Base-by-base conservation (phyloP, 352 stramenopile species). In the Phytophthora crassamura region DNA sequence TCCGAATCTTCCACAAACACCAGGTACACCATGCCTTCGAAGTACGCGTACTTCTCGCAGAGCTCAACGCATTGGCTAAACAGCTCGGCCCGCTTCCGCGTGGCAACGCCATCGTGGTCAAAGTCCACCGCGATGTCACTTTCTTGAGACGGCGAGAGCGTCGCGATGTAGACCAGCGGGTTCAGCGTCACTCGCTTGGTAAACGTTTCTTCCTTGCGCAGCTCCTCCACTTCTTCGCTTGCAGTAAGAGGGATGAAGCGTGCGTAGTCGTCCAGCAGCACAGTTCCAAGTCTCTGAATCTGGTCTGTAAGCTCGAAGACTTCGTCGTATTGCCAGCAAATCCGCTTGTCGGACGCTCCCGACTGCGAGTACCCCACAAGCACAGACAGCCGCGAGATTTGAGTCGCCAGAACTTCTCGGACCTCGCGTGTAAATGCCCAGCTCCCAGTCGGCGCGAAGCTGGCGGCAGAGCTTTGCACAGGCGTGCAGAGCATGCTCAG, bases 21-120 rank as follows among this genome's bases (percentile, higher is more conserved):
- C 11, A 96, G 43, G 59, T 86, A 92, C 16, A 90, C 78, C 83
- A 96, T 94, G 33, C 81, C 84, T 76, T 96, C 86, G 38, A 85
- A 93, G 67, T 93, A 96, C n/a, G 58, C 45, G 53, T 91, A 90
- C 57, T 80, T 82, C 56, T 94, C 84, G 10, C 76, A 77, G 3
- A 93, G 67, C 36, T 81, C 69, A 16, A 91, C 80, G 42, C 82
- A 89, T 11, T 80, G 59, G 7, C 38, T 64, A 34, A 93, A 88
- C 5, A 92, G 62, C 8, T 87, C 78, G 7, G 62, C 49, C 33
- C 82, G 83, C 60, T 88, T 88, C 12, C 75, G 70, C 18, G 66
- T 68, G 10, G 70, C 25, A 30, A 41, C 32, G 42, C 69, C 65
- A 42, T 72, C 65, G 40, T 72, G 40, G 39, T 84, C 80, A 48